phyloP scores from a whole-genome alignment of 2,329 filamentous ascomycete species.

The Arthrocladium fulminans region DNA sequence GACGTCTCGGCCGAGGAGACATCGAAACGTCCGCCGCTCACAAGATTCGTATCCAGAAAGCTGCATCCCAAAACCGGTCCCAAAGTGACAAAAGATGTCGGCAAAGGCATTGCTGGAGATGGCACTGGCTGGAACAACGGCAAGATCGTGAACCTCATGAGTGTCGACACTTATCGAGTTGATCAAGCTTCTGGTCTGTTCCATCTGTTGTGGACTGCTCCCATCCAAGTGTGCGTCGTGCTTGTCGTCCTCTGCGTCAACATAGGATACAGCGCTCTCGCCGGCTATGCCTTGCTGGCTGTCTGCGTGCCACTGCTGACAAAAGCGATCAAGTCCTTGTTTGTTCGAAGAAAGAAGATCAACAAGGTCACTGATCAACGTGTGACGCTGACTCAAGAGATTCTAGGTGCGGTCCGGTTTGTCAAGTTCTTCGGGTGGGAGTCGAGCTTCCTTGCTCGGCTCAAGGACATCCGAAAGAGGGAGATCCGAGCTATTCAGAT shows the following conservation, averaged over 20 bases:
- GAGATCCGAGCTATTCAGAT: slow-evolving; percentile 82
- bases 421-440: slow-evolving; percentile 98
- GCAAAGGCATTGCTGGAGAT: slow-evolving; percentile 52
- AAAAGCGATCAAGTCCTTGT: slow-evolving; percentile 65
- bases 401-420: slow-evolving; percentile 80
- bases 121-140: slow-evolving; percentile 90
- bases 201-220: slow-evolving; percentile 84
- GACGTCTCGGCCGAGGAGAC: slow-evolving; percentile 35
- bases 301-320: slow-evolving; percentile 71
- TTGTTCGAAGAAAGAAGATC: slow-evolving; percentile 66
- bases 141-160: slow-evolving; percentile 86
- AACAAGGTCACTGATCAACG: slow-evolving; percentile 92
- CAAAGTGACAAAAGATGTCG: slow-evolving; percentile 33
- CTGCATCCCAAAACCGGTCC: slow-evolving; percentile 30
- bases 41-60: slow-evolving; percentile 29
- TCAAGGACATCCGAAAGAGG: slow-evolving; percentile 61
- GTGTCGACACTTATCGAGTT: slow-evolving; percentile 85
- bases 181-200: slow-evolving; percentile 83
- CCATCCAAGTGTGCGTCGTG: slow-evolving; percentile 68
- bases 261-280: slow-evolving; percentile 77
- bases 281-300: slow-evolving; percentile 75
- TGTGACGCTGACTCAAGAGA: slow-evolving; percentile 85
- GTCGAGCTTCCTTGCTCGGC: slow-evolving; percentile 67
- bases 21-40: slow-evolving; percentile 24
- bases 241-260: slow-evolving; percentile 76